Conservation (phyloP, 495 filamentous ascomycete species). For the Xylaria nigripes region DNA sequence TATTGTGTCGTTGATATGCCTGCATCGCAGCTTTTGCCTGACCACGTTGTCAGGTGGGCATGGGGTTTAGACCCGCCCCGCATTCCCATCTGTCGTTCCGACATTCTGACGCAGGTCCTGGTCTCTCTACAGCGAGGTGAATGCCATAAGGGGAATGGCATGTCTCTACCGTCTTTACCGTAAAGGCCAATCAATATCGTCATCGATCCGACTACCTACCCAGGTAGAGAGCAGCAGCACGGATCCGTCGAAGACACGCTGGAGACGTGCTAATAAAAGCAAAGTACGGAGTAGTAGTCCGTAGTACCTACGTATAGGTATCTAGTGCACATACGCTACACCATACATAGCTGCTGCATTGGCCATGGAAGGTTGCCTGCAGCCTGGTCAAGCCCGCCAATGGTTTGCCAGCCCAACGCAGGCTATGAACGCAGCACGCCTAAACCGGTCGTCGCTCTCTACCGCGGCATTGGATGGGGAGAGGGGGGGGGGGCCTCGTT, state of each 20-base stretch:
- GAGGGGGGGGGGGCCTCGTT: too few species aligned
- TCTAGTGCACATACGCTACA: neutral
- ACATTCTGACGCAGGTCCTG: slow-evolving; percentile 1
- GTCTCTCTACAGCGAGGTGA: neutral
- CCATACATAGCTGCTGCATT: neutral
- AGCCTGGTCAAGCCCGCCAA: slow-evolving; percentile 1
- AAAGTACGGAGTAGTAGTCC: too few species aligned
- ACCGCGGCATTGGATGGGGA: slow-evolving; percentile 3
- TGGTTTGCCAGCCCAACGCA: neutral
- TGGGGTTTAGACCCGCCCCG: neutral
- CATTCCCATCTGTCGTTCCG: slow-evolving; percentile 6
- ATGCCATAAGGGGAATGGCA: slow-evolving; percentile 9
- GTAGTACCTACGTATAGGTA: neutral
- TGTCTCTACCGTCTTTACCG: slow-evolving; percentile 1
- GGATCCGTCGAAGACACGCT: too few species aligned
- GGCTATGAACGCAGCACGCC: neutral
- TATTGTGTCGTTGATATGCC: too few species aligned
- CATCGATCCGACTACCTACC: neutral
- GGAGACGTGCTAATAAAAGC: too few species aligned
- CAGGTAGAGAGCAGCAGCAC: too few species aligned
- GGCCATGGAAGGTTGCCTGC: slow-evolving; percentile 3
- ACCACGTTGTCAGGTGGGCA: too few species aligned
- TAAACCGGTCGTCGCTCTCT: neutral
- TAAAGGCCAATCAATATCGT: neutral
- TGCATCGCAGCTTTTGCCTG: too few species aligned